Evolutionary conservation across 2,329 filamentous ascomycete genomes (phyloP).

Genomic region (Cryphonectria japonica): DNA sequence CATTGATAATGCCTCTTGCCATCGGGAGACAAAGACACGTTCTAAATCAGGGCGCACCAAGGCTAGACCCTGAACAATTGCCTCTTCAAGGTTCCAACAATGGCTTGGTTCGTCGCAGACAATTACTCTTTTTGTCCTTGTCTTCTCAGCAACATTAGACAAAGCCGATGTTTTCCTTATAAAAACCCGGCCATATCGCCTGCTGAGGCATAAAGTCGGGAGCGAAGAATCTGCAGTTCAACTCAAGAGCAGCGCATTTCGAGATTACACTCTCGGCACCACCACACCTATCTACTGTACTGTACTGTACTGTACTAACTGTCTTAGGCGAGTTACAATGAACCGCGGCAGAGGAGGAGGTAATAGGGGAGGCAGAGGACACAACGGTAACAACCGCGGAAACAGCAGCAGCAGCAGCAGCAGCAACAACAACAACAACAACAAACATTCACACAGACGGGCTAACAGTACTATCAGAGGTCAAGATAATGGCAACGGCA

Average conservation of each 20-base stretch:
- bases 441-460: not conserved
- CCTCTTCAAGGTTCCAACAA: not conserved
- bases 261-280: not conserved
- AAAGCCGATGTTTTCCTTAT: not conserved
- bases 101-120: not conserved
- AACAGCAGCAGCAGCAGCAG: not conserved
- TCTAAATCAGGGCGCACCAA: not conserved
- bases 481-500: not conserved
- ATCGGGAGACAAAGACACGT: slow-evolving; percentile 1
- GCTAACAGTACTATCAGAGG: not conserved
- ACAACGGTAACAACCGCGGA: not conserved
- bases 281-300: not conserved
- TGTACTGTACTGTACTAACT: not conserved
- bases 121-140: not conserved
- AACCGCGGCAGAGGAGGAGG: not conserved
- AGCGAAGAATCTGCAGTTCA: not conserved
- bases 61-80: not conserved
- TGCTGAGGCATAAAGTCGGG: not conserved
- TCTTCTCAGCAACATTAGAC: not conserved
- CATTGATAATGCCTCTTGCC: no score
- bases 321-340: not conserved
- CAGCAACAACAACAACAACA: not conserved
- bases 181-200: not conserved
- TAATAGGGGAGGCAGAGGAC: not conserved
- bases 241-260: not conserved